Percentiles rank a stretch among this genome's conserved stretches.
Evolutionary conservation across 2,329 filamentous ascomycete genomes (phyloP).

Genomic region (Talaromyces funiculosus): DNA sequence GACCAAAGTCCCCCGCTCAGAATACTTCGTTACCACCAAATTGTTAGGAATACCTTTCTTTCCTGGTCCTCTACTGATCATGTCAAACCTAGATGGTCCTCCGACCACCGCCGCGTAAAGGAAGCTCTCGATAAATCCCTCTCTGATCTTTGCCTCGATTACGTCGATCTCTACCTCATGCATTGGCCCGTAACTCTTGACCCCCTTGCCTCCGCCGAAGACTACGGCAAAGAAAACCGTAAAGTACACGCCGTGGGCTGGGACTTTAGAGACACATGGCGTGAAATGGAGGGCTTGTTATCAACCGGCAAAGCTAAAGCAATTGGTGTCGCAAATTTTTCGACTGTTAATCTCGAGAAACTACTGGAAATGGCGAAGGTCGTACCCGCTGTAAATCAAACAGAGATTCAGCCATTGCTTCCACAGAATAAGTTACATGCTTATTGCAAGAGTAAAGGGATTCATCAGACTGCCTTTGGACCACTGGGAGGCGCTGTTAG

Average conservation of each 20-base stretch:
- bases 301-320: constrained; percentile 18
- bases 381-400: constrained; percentile 29
- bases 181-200: constrained; percentile 21
- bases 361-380: constrained; percentile 22
- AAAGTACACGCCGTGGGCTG: constrained; percentile 28
- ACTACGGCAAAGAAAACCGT: constrained; percentile 41
- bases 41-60: not conserved
- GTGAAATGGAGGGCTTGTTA: constrained; percentile 6
- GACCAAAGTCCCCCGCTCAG: constrained; percentile 41
- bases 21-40: constrained; percentile 54
- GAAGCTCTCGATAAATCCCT: constrained; percentile 13
- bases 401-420: constrained; percentile 31
- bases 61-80: not conserved
- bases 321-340: constrained; percentile 33
- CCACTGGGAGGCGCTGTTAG: constrained; percentile 60
- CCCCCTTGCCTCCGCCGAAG: constrained; percentile 40
- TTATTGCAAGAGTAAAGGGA: constrained; percentile 28
- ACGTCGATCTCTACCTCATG: constrained; percentile 12
- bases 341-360: constrained; percentile 25
- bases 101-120: constrained; percentile 27
- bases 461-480: constrained; percentile 39
- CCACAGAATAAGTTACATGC: constrained; percentile 28
- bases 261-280: constrained; percentile 12
- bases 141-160: constrained; percentile 21
- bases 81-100: constrained; percentile 22